Evolutionary conservation across 345 rosid species (phyloP).

Genomic region (Camelina laxa): DNA sequence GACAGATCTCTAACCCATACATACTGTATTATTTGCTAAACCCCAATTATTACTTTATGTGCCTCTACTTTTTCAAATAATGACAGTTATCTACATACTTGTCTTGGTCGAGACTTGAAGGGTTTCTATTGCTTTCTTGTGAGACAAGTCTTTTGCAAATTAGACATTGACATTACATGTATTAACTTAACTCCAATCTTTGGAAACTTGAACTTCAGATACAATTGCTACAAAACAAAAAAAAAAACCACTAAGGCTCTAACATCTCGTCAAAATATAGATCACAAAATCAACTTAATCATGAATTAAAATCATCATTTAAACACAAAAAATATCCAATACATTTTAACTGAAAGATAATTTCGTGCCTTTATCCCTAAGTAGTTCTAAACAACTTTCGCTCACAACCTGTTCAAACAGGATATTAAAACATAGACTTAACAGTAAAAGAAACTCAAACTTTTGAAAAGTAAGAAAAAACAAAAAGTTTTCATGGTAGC

Average conservation of each 20-base stretch:
- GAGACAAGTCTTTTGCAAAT: constrained; percentile 23
- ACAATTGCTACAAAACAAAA: no score
- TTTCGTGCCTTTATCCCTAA: constrained; percentile 3
- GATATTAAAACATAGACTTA: constrained; percentile 11
- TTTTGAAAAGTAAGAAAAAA: neutral
- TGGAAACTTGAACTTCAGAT: constrained; percentile 1
- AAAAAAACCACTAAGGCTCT: no score
- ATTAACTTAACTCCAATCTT: neutral
- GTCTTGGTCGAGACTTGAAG: constrained; percentile 10
- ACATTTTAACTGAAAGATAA: neutral
- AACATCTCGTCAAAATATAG: neutral
- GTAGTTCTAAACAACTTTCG: constrained; percentile 12
- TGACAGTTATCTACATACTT: constrained; percentile 4
- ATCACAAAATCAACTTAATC: neutral
- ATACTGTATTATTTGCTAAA: constrained; percentile 19
- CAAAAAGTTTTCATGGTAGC: constrained; percentile 35
- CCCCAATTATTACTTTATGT: constrained; percentile 12
- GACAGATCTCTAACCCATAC: constrained; percentile 3
- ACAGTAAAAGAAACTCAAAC: constrained; percentile 5
- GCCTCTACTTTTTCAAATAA: neutral
- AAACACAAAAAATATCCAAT: constrained; percentile 20
- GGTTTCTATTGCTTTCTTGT: constrained; percentile 35
- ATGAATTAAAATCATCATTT: constrained; percentile 4
- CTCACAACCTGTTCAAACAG: constrained; percentile 11
- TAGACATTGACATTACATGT: neutral